Conservation (phyloP, 371 early-diverging fungal species). For the Funneliformis caledonium region DNA sequence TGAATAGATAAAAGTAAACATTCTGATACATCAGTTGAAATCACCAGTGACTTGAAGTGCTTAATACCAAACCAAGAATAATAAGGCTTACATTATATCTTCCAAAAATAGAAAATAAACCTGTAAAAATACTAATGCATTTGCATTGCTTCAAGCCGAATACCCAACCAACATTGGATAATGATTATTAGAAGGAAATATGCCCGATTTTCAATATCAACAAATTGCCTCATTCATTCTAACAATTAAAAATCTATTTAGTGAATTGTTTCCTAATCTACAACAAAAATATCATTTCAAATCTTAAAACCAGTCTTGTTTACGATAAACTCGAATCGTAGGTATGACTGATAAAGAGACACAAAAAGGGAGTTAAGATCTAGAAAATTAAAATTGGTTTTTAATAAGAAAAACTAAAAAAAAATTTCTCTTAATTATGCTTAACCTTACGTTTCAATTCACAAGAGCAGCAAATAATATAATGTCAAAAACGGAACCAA, state of each 20-base stretch:
- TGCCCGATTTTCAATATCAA: conserved; percentile 70
- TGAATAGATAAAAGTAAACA: background rate
- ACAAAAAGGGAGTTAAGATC: conserved; percentile 70
- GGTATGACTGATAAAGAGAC: conserved; percentile 72
- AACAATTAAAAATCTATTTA: background rate
- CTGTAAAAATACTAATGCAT: conserved; percentile 64
- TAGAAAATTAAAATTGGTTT: background rate
- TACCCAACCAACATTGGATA: conserved; percentile 80
- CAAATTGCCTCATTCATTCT: conserved; percentile 52
- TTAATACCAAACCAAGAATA: conserved; percentile 80
- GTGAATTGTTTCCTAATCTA: background rate
- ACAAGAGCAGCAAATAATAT: conserved; percentile 55
- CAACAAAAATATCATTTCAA: conserved; percentile 46
- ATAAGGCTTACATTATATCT: conserved; percentile 61
- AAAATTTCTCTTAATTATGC: conserved; percentile 42
- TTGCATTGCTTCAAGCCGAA: conserved; percentile 68
- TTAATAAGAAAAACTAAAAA: background rate
- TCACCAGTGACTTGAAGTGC: conserved; percentile 70
- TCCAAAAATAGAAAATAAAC: conserved; percentile 56
- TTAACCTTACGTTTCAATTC: conserved; percentile 68
- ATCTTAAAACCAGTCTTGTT: conserved; percentile 58
- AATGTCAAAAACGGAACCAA: conserved; percentile 42
- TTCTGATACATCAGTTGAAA: conserved; percentile 52
- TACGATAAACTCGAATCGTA: conserved; percentile 83
- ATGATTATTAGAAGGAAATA: conserved; percentile 74